These are phyloP conservation scores for Candida vartiovaarae DNA, from an alignment of 805 yeast species.

Conservation along the genomic window DNA sequence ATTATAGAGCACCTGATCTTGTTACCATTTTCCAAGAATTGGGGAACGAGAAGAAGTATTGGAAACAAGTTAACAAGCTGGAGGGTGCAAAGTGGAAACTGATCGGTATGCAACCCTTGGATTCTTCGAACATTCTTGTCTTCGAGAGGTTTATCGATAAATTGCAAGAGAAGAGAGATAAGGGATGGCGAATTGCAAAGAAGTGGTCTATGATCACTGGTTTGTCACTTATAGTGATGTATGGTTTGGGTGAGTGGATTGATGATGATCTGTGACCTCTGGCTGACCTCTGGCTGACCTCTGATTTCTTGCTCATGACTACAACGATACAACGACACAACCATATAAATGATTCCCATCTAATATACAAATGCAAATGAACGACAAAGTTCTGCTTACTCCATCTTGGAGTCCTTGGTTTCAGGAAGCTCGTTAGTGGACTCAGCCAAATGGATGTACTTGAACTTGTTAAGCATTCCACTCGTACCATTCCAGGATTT, in stretches of 20 bases:
- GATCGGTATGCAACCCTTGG: conserved; percentile 11
- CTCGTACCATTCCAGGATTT: conserved; percentile 75
- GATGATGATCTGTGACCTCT: background rate
- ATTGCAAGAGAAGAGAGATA: conserved; percentile 2
- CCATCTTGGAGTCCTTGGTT: conserved; percentile 3
- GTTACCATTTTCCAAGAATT: conserved; percentile 34
- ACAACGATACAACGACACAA: background rate
- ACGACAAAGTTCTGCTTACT: conserved; percentile 2
- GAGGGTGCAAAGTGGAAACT: conserved; percentile 32
- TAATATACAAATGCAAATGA: background rate
- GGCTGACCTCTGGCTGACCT: background rate
- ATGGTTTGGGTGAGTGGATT: background rate
- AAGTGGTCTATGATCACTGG: background rate
- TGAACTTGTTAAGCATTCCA: conserved; percentile 67
- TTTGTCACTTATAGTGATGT: background rate
- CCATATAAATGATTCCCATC: background rate
- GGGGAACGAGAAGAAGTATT: conserved; percentile 29
- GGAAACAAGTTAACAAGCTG: conserved; percentile 33
- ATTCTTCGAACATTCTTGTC: conserved; percentile 29
- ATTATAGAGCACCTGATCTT: conserved; percentile 34
- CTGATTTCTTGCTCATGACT: too few species aligned
- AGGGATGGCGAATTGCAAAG: background rate
- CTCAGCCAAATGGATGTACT: conserved; percentile 24
- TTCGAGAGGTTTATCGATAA: conserved; percentile 29
- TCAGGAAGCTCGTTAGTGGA: conserved; percentile 10